Evolutionary conservation across 495 filamentous ascomycete genomes (phyloP), one percentile per base, ranked within the genome.

Genomic region (Penicillium taxi): DNA sequence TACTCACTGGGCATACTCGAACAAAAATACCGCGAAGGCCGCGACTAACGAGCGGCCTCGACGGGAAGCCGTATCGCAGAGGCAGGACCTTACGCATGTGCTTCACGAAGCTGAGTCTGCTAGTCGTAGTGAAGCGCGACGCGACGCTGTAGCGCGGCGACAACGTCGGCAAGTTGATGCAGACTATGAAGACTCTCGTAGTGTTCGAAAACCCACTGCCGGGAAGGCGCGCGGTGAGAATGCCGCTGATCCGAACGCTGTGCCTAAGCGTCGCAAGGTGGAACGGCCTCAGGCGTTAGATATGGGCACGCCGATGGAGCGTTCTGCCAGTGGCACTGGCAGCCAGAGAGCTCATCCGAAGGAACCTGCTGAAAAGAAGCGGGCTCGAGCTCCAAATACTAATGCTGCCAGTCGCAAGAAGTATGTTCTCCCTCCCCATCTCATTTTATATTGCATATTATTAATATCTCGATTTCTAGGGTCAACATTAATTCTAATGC

Each of bases 1-100:
- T 33, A 85, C 77, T 34, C 91, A 99, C 56, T 99, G 91, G 91
- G 91, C 91, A 35, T 96, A 96, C 62, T 78, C 77, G 6, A 89
- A 95, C 45, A 90, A 93, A 36, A 74, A 79, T 48, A 52, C 67
- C 16, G 65, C 75, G 14, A 82, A 82, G 49, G 72, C 77, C 42
- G 62, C 73, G 9, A 74, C 67, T 20, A 76, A 74, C 4, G 84
- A 89, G 49, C 72, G 81, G 14, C 78, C 80, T 14, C 75, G 85
- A 31, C 75, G 90, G 32, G 88, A 94, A 42, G 82, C 77, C 16
- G 82, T 81, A 2, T 73, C 80, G 16, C 73, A 73, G 14, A 81
- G 79, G 47, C 67, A 70, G 48, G 70, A 80, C 32, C 37, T 67
- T 2, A 45, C 55, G 0, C 59, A 67, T 27, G 79, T 81, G 44